These are phyloP conservation scores for Taphrina sp. DNA, from an alignment of 1,139 yeast species.

Conservation along the genomic window DNA sequence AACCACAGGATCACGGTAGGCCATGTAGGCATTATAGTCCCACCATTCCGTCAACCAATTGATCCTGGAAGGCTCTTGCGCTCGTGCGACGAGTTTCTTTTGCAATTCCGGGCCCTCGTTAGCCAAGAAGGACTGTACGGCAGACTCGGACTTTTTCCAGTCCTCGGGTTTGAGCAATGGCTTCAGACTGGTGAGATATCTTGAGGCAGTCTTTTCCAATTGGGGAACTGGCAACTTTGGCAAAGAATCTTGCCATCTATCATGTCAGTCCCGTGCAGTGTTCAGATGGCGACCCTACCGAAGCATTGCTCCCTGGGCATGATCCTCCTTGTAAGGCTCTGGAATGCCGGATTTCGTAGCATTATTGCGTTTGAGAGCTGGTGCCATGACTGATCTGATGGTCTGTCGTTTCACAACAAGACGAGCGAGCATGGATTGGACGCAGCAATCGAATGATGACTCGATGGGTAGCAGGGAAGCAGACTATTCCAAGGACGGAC, in stretches of 20 bases:
- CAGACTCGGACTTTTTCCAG: constrained; percentile 55
- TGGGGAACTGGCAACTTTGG: constrained; percentile 89
- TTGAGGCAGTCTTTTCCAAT: constrained; percentile 65
- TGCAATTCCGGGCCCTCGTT: constrained; percentile 73
- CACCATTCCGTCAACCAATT: constrained; percentile 93
- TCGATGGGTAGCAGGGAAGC: too few species aligned
- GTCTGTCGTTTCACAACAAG: constrained; percentile 16
- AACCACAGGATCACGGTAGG: constrained; percentile 87
- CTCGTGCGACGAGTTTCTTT: constrained; percentile 58
- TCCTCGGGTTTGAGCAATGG: constrained; percentile 64
- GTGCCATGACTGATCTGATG: constrained; percentile 10
- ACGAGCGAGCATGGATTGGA: constrained; percentile 16
- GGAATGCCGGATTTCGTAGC: constrained; percentile 23
- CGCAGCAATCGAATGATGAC: too few species aligned
- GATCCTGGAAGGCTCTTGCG: constrained; percentile 56
- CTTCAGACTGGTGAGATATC: constrained; percentile 68
- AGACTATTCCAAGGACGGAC: too few species aligned
- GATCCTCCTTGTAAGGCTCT: constrained; percentile 27
- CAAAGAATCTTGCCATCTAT: constrained; percentile 65
- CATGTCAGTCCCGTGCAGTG: not conserved
- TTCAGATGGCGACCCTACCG: constrained; percentile 4
- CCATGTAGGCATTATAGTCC: constrained; percentile 91
- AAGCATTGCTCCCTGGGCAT: constrained; percentile 28
- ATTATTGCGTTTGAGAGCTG: constrained; percentile 16
- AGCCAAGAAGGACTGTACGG: constrained; percentile 64